Evolutionary conservation across 805 yeast genomes (phyloP).

Genomic region (Kurtzmaniella cleridarum): DNA sequence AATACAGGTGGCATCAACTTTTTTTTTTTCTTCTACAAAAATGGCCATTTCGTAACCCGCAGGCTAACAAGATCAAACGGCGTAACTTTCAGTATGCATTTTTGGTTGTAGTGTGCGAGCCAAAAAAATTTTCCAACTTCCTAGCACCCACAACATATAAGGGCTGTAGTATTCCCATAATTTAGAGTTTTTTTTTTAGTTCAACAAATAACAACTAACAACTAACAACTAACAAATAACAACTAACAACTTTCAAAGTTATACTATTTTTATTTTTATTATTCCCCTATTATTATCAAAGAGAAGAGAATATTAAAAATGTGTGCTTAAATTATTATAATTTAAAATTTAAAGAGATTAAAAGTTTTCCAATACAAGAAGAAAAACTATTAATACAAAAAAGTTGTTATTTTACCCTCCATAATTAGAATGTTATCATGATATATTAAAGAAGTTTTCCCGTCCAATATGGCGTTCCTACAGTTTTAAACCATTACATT

Average conservation of each 20-base stretch:
- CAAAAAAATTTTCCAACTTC: not conserved
- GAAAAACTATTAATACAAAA: slow-evolving; percentile 13
- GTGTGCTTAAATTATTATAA: slow-evolving; percentile 29
- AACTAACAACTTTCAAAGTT: slow-evolving; percentile 8
- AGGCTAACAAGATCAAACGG: not conserved
- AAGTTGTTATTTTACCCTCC: slow-evolving; percentile 22
- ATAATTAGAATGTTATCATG: slow-evolving; percentile 32
- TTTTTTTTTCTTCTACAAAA: too few relatives aligned
- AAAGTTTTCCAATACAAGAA: slow-evolving; percentile 10
- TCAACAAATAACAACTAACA: not conserved
- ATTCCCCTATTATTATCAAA: not conserved
- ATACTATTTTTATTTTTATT: slow-evolving; percentile 6
- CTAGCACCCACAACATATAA: slow-evolving; percentile 3
- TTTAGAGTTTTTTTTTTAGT: slow-evolving; percentile 4
- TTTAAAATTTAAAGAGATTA: slow-evolving; percentile 14
- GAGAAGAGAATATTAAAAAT: slow-evolving; percentile 14
- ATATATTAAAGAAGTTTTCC: slow-evolving; percentile 11
- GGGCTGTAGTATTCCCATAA: not conserved
- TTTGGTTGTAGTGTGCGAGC: not conserved
- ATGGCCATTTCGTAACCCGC: too few relatives aligned
- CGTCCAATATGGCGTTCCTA: slow-evolving; percentile 31
- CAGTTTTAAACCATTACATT: slow-evolving; percentile 2
- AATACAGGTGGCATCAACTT: too few relatives aligned
- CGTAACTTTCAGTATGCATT: slow-evolving; percentile 1
- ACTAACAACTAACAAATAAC: too few relatives aligned